These are phyloP conservation scores for Fraxinus americana DNA, from an alignment of 257 asterid species.

Conservation along the genomic window DNA sequence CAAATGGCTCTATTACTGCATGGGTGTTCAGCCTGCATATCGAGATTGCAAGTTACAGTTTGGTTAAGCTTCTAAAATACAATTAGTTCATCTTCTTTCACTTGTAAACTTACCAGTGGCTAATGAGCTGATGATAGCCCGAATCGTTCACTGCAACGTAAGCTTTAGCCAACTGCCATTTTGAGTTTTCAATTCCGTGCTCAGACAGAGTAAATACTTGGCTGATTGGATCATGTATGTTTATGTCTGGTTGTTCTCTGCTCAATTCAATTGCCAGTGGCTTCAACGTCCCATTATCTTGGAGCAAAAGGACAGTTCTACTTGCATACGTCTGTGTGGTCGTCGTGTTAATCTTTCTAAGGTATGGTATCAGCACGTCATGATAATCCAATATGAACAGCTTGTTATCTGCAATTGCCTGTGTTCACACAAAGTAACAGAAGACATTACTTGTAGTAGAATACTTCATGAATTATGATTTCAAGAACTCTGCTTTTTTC, in stretches of 20 bases:
- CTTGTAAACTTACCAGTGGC: conserved; percentile 44
- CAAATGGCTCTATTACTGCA: conserved; percentile 66
- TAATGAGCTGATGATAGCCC: conserved; percentile 58
- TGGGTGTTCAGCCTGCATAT: conserved; percentile 54
- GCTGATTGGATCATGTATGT: conserved; percentile 41
- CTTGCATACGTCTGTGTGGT: conserved; percentile 52
- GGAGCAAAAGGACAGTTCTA: conserved; percentile 54
- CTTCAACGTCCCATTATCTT: conserved; percentile 44
- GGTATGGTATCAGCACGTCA: conserved; percentile 55
- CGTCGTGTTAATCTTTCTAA: conserved; percentile 57
- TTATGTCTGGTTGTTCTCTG: conserved; percentile 52
- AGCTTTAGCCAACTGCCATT: conserved; percentile 63
- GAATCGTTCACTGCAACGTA: conserved; percentile 58
- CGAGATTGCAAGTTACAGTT: neutral
- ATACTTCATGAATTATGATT: too few relatives aligned
- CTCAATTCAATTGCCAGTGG: conserved; percentile 59
- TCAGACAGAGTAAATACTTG: conserved; percentile 51
- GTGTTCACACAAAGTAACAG: neutral
- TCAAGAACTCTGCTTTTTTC: neutral
- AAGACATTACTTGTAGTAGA: neutral
- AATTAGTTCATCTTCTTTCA: neutral
- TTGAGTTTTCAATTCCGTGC: conserved; percentile 34
- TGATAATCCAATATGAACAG: conserved; percentile 58
- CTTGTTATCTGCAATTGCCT: conserved; percentile 43
- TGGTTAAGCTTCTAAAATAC: neutral